Conservation (phyloP, 129 eudicot species). For the Lactuca saligna region DNA sequence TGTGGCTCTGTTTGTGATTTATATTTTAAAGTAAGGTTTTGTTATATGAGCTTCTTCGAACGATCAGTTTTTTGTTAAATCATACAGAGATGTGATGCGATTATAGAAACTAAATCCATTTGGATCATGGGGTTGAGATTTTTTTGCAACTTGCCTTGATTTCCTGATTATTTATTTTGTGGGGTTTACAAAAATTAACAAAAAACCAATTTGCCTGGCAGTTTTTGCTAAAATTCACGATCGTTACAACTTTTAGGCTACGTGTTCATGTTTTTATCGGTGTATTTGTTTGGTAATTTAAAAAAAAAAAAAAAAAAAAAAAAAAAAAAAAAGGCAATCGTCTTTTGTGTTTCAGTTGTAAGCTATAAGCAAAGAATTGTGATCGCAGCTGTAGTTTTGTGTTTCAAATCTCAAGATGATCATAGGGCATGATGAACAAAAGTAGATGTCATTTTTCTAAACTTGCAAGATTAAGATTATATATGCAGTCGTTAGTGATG, state of each 20-base stretch:
- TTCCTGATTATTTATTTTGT: constrained; percentile 19
- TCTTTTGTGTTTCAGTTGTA: background rate
- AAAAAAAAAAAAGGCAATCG: background rate
- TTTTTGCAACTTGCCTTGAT: constrained; percentile 9
- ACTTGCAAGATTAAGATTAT: too few species aligned
- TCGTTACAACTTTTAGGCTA: background rate
- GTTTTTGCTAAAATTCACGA: background rate
- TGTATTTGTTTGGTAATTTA: background rate
- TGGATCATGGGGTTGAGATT: constrained; percentile 8
- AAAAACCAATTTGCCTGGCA: background rate
- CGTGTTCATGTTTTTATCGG: background rate
- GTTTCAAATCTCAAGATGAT: background rate
- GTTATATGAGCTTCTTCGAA: background rate
- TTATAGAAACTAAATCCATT: background rate
- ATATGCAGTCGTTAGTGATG: too few species aligned
- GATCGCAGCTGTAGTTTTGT: background rate
- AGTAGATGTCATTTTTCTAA: too few species aligned
- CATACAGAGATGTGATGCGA: background rate
- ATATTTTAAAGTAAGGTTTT: background rate
- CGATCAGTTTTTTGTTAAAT: background rate
- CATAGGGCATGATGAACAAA: background rate
- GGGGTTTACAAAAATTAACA: background rate
- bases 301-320: too few species aligned
- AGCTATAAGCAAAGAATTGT: background rate
- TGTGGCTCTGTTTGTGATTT: constrained; percentile 3